Conservation (phyloP, 352 stramenopile genomes). For the Phytophthora megakarya region DNA sequence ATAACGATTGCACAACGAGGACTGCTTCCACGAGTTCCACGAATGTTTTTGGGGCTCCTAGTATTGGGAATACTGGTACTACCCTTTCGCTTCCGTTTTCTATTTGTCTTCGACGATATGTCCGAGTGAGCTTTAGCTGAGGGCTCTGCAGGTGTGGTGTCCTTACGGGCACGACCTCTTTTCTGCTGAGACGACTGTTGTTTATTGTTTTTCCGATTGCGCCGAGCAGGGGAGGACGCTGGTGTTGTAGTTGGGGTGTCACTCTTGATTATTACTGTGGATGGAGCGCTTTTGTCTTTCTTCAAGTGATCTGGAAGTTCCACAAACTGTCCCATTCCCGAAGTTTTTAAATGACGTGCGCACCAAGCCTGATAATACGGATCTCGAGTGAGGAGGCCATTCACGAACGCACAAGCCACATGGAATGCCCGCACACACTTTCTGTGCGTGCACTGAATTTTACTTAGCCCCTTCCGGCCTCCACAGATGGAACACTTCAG, state of each 20-base stretch:
- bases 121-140: conserved; percentile 11
- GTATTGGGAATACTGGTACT: conserved; percentile 13
- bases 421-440: conserved; percentile 73
- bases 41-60: conserved; percentile 19
- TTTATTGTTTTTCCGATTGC: conserved; percentile 25
- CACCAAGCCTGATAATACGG: conserved; percentile 81
- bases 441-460: conserved; percentile 77
- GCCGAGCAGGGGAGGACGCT: conserved; percentile 11
- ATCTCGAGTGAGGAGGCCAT: conserved; percentile 62
- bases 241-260: conserved; percentile 14
- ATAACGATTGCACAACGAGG: conserved; percentile 12
- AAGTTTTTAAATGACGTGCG: conserved; percentile 74
- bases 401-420: conserved; percentile 76
- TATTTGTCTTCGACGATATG: conserved; percentile 50
- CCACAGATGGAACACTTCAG: conserved; percentile 71
- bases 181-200: conserved; percentile 21
- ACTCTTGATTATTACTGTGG: neutral
- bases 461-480: conserved; percentile 69
- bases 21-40: conserved; percentile 16
- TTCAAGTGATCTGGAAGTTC: conserved; percentile 69
- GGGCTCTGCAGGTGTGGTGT: conserved; percentile 35
- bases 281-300: conserved; percentile 22
- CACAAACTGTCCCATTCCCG: conserved; percentile 64
- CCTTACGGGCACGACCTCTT: conserved; percentile 30
- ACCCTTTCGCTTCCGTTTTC: conserved; percentile 57